Conservation (phyloP, 1,284 basidiomycete species). For the Moesziomyces sp. region DNA sequence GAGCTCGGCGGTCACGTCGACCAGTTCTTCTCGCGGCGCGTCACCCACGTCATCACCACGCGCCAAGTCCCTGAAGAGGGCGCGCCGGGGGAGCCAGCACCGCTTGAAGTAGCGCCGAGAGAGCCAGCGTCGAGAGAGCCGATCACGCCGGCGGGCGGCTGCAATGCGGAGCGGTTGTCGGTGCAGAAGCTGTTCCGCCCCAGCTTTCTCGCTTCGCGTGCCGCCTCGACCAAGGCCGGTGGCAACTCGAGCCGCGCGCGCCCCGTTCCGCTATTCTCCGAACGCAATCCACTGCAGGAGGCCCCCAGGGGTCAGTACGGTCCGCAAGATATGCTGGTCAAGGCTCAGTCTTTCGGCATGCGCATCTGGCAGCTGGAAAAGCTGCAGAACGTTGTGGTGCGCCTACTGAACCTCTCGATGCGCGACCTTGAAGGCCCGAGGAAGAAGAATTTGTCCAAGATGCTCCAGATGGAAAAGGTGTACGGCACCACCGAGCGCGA, state of each 20-base stretch:
- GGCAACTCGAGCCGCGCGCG: conserved; percentile 21
- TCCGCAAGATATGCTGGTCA: conserved; percentile 74
- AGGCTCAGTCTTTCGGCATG: conserved; percentile 81
- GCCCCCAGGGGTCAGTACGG: conserved; percentile 63
- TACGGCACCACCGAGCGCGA: conserved; percentile 92
- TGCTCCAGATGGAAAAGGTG: conserved; percentile 87
- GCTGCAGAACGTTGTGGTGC: conserved; percentile 44
- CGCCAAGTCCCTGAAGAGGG: conserved; percentile 37
- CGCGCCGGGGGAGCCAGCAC: conserved; percentile 1
- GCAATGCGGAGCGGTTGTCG: conserved; percentile 9
- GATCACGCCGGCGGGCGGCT: conserved; percentile 1
- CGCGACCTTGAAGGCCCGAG: conserved; percentile 21
- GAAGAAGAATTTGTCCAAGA: conserved; percentile 69
- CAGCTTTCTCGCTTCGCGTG: conserved; percentile 36
- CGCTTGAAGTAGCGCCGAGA: conserved; percentile 3
- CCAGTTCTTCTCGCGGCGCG: conserved; percentile 64
- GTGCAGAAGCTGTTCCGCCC: conserved; percentile 44
- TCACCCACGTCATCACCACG: conserved; percentile 65
- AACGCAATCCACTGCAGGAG: conserved; percentile 66
- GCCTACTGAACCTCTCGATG: conserved; percentile 38
- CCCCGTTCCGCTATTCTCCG: conserved; percentile 60
- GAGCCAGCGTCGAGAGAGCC: conserved; percentile 9
- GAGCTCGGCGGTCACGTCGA: conserved; percentile 61
- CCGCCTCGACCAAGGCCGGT: conserved; percentile 18
- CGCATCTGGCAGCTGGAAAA: conserved; percentile 84